phyloP scores from a whole-genome alignment of 176 grass and related monocot species.

The Ensete glaucum region DNA sequence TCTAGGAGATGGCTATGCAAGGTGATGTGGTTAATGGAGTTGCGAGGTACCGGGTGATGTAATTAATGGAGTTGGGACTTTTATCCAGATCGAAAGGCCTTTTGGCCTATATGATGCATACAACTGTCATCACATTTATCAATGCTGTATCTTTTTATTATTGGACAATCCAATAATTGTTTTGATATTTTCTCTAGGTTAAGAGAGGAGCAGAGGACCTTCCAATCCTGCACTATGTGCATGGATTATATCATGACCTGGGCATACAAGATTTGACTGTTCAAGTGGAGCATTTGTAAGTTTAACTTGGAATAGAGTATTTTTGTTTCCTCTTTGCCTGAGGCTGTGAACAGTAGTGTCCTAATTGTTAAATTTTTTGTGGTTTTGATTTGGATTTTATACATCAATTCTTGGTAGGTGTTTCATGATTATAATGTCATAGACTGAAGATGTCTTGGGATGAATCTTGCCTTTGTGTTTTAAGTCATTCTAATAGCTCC shows the following conservation, averaged over 20 bases:
- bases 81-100: no score
- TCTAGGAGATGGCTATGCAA: no score
- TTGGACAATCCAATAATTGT: not conserved
- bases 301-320: not conserved
- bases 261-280: constrained; percentile 74
- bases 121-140: no score
- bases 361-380: not conserved
- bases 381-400: not conserved
- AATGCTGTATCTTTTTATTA: no score
- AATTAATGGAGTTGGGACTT: no score
- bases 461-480: no score
- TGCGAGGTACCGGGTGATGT: no score
- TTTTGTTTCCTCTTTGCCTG: not conserved
- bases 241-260: constrained; percentile 77
- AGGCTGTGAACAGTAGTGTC: not conserved
- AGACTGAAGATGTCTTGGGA: no score
- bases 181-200: constrained; percentile 28
- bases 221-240: constrained; percentile 40
- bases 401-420: not conserved
- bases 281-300: constrained; percentile 44
- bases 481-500: no score
- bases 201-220: constrained; percentile 46
- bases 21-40: no score
- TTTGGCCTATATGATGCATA: no score
- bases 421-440: no score